A percentile compares a stretch with the other conserved stretches of the same genome.
These are phyloP conservation scores for Phytophthora uliginosa DNA, from an alignment of 352 stramenopile genomes.

Conservation along the genomic window DNA sequence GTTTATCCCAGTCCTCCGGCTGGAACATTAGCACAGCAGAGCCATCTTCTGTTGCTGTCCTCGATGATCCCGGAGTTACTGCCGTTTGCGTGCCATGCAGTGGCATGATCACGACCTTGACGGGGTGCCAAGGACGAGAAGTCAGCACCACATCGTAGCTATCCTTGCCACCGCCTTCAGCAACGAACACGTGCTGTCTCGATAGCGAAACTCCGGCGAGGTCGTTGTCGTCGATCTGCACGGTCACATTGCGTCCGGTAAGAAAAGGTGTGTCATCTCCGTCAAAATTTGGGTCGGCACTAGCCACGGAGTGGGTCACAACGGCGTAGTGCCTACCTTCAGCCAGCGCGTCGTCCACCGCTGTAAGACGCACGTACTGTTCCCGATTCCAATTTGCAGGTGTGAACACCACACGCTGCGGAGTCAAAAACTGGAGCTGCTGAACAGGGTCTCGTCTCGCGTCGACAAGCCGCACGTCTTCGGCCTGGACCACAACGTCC, in stretches of 20 bases:
- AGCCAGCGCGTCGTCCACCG: slow-evolving; percentile 65
- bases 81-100: slow-evolving; percentile 59
- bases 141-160: slow-evolving; percentile 66
- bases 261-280: slow-evolving; percentile 65
- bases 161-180: slow-evolving; percentile 65
- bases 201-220: slow-evolving; percentile 59
- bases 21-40: slow-evolving; percentile 47
- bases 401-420: slow-evolving; percentile 54
- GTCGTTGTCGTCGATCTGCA: slow-evolving; percentile 84
- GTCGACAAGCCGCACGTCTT: slow-evolving; percentile 50
- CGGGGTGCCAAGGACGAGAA: slow-evolving; percentile 68
- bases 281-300: slow-evolving; percentile 69
- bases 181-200: slow-evolving; percentile 65
- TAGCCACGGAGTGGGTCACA: slow-evolving; percentile 56
- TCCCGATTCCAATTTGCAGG: slow-evolving; percentile 74
- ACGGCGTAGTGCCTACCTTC: slow-evolving; percentile 74
- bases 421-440: slow-evolving; percentile 52
- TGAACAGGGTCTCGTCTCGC: slow-evolving; percentile 40
- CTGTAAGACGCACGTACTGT: slow-evolving; percentile 62
- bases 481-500: slow-evolving; percentile 52
- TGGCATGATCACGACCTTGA: slow-evolving; percentile 52
- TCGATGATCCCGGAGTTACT: slow-evolving; percentile 12
- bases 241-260: slow-evolving; percentile 60
- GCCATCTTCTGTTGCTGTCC: neutral
- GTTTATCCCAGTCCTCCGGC: slow-evolving; percentile 56